Percentiles rank a stretch among this genome's conserved stretches.
These are phyloP conservation scores for Corynespora cassiicola DNA, from an alignment of 2,329 filamentous ascomycete genomes.

Conservation along the genomic window DNA sequence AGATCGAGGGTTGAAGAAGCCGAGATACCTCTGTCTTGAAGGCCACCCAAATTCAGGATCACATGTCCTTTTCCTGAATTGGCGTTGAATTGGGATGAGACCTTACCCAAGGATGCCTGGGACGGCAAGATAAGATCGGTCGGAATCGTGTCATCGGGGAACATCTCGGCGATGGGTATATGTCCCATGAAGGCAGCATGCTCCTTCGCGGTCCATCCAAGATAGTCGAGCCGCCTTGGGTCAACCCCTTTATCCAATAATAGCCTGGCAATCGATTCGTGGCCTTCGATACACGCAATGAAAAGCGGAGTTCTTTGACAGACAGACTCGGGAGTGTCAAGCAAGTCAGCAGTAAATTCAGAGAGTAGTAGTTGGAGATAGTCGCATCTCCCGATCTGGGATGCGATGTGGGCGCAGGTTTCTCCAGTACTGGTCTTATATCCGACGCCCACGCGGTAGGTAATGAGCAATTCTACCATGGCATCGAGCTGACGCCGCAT, in stretches of 20 bases:
- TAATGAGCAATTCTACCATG: slow-evolving; percentile 5
- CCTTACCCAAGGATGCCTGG: not conserved
- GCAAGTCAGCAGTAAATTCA: not conserved
- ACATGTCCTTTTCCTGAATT: slow-evolving; percentile 7
- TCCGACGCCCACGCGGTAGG: slow-evolving; percentile 1
- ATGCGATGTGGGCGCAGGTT: slow-evolving; percentile 5
- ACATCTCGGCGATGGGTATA: slow-evolving; percentile 26
- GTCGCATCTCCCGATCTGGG: slow-evolving; percentile 6
- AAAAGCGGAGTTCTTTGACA: slow-evolving; percentile 42
- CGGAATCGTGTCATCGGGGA: slow-evolving; percentile 9
- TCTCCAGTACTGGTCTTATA: slow-evolving; percentile 2
- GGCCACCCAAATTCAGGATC: slow-evolving; percentile 21
- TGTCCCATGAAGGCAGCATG: slow-evolving; percentile 44
- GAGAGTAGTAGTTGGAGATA: slow-evolving; percentile 5
- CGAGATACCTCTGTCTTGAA: slow-evolving; percentile 16
- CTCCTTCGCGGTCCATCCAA: slow-evolving; percentile 45
- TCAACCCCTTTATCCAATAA: slow-evolving; percentile 36
- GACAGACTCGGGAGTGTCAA: slow-evolving; percentile 5
- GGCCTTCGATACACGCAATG: slow-evolving; percentile 34
- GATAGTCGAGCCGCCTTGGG: slow-evolving; percentile 24
- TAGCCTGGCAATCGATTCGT: slow-evolving; percentile 25
- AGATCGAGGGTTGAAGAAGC: slow-evolving; percentile 10
- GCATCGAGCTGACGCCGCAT: not conserved
- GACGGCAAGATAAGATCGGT: not conserved
- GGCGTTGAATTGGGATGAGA: not conserved